Conservation (phyloP, 345 rosid genomes). For the Raphanus sativus region DNA sequence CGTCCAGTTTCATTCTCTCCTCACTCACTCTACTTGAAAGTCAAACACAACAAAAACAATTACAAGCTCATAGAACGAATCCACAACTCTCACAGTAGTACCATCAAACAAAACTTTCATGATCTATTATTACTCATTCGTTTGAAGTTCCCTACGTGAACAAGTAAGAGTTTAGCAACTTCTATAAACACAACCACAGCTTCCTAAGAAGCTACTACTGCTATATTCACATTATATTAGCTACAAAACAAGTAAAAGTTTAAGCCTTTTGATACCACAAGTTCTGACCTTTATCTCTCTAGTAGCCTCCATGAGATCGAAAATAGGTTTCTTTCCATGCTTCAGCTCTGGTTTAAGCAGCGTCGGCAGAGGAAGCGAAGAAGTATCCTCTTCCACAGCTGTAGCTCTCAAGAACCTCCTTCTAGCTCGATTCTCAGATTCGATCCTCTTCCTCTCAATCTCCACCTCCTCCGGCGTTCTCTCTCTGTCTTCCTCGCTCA, state of each 20-base stretch:
- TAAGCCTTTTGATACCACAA: neutral
- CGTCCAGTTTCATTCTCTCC: no score
- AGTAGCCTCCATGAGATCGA: constrained; percentile 86
- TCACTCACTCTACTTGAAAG: neutral
- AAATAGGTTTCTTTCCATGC: constrained; percentile 51
- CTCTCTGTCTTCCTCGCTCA: constrained; percentile 26
- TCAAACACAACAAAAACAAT: neutral
- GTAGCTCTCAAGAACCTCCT: constrained; percentile 39
- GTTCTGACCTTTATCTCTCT: constrained; percentile 71
- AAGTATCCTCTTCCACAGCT: constrained; percentile 50
- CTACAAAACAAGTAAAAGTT: neutral
- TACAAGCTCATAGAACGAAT: neutral
- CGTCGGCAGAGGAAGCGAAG: constrained; percentile 59
- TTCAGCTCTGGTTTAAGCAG: constrained; percentile 63
- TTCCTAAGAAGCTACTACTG: no score
- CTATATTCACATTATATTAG: no score
- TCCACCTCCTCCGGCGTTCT: constrained; percentile 40
- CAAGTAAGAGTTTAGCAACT: no score
- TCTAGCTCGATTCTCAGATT: constrained; percentile 37
- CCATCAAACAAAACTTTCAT: no score
- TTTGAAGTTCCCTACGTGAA: no score
- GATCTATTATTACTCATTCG: no score
- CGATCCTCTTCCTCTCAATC: constrained; percentile 45
- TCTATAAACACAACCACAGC: no score
- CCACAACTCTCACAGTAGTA: no score